Evolutionary conservation across 176 grass and related monocot genomes (phyloP), one percentile per base, ranked within the genome.

Genomic region (Dendrocalamus sinicus): DNA sequence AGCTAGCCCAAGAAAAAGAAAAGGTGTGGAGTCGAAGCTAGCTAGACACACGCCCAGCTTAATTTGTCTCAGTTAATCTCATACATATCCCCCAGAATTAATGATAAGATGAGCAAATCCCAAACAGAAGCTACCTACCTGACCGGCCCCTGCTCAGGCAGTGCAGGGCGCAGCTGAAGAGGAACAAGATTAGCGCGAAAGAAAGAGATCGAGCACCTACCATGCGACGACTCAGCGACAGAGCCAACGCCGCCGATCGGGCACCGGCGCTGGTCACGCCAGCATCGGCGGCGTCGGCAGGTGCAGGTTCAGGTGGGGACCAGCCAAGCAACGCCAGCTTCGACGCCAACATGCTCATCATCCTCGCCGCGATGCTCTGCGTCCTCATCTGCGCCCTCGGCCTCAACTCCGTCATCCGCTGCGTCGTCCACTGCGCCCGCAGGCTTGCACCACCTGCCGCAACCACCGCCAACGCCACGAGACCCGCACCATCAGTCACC

Each of bases 321-420:
- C 23, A 40, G 78, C 26, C 26, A 7, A 35, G 62, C 14, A 67
- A 84, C 65, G 73, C 48, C 1, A 82, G 81, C 67, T 87, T 97
- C 62, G 86, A 92, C 40, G 75, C 86, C n/a, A 92, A 81, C 86
- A 91, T 91, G 86, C 88, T 94, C 12, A 71, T 97, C 88, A 78
- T 97, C 72, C 90, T 97, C 14, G 94, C 94, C 4, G 92, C 86
- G 66, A 84, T 97, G 58, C 88, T 92, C 14, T 97, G 92, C 55
- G 77, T 89, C 16, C 82, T 97, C 67, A 72, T 94, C 77, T 92
- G 77, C 69, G 90, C 90, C 2, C 86, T 94, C 26, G 90, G 88
- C 57, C 54, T 92, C 76, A 92, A 87, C 83, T 94, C 94, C 47
- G 83, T 94, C 80, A 28, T 91, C 65, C 85, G 88, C 58, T 97